These are phyloP conservation scores for Avena insularis DNA, from an alignment of 176 grass and related monocot genomes.

Conservation along the genomic window DNA sequence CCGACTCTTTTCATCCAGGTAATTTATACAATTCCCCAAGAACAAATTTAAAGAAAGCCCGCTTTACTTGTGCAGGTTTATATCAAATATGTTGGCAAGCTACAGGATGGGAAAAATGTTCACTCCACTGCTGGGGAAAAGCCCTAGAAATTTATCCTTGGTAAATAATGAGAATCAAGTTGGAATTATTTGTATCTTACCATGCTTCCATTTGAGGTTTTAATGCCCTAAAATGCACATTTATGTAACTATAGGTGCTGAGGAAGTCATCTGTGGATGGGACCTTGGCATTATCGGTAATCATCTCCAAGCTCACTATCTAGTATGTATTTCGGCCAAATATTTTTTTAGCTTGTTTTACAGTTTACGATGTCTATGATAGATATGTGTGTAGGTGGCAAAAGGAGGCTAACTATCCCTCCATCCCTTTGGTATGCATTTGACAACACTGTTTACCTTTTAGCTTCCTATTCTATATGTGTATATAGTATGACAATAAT, in stretches of 20 bases:
- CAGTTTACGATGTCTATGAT: not conserved
- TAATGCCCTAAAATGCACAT: constrained; percentile 18
- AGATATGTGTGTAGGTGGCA: constrained; percentile 87
- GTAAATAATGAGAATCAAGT: constrained; percentile 33
- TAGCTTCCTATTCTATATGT: not conserved
- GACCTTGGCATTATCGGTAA: constrained; percentile 81
- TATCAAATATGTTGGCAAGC: constrained; percentile 64
- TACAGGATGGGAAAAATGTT: constrained; percentile 3
- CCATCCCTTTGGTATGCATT: constrained; percentile 64
- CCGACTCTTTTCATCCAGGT: not conserved
- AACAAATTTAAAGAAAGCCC: not conserved
- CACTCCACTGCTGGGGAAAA: not conserved
- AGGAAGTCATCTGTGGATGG: constrained; percentile 87
- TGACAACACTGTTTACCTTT: not conserved
- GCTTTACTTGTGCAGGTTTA: not conserved
- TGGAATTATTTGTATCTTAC: not conserved
- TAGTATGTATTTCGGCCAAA: not conserved
- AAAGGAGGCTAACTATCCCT: constrained; percentile 56
- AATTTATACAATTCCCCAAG: not conserved
- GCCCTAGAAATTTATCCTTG: constrained; percentile 59
- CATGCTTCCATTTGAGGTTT: not conserved
- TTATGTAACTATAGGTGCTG: constrained; percentile 62
- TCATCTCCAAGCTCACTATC: not conserved
- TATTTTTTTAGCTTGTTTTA: not conserved
- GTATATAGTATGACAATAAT: not conserved